Evolutionary conservation across 805 yeast genomes (phyloP), one percentile per base, ranked within the genome.

Genomic region (Cyberlindnera lachancei): DNA sequence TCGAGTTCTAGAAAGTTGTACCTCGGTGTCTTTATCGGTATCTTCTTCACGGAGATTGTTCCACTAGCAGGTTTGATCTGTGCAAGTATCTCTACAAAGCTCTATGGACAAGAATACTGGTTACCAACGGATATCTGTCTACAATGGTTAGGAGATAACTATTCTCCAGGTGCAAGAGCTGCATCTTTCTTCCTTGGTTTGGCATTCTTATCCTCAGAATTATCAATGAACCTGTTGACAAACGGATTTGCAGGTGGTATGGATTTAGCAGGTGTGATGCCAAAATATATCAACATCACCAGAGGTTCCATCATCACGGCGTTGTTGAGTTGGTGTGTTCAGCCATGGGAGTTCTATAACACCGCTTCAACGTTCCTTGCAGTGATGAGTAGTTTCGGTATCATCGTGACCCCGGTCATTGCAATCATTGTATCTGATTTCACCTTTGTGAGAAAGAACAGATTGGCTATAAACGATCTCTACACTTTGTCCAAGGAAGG

Each of bases 141-240:
- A 21, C 52, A 54, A 45, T 66, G 71, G 72, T 33, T 68, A 31
- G 35, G 44, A 11, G 53, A 54, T 28, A 44, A 52, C 32, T 63
- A 61, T 33, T 37, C 55, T 7, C 43, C 63, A 17, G 49, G 49
- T 26, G 52, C 56, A 18, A 48, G 70, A 35, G 64, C 65, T 15
- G 68, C 63, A 8, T 52, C 60, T n/a, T 63, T 64, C 49, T 63
- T 64, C 41, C 46, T 55, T 13, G 65, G 63, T 2, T 27, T 59
- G 1, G 43, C 58, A 5, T 63, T 62, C 37, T 34, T 57, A 15
- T 44, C 49, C 6, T 59, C 63, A 14, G 66, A 63, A 36, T 27
- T 61, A 7, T 48, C 59, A 11, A 41, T 59, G 36, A 63, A 64
- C 36, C 40, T 58, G 19, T 40, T 60, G 24, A 63, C 55, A 25